Evolutionary conservation across 768 basidiomycete genomes (phyloP), one percentile per base, ranked within the genome.

Genomic region (Boletus sensibilis): DNA sequence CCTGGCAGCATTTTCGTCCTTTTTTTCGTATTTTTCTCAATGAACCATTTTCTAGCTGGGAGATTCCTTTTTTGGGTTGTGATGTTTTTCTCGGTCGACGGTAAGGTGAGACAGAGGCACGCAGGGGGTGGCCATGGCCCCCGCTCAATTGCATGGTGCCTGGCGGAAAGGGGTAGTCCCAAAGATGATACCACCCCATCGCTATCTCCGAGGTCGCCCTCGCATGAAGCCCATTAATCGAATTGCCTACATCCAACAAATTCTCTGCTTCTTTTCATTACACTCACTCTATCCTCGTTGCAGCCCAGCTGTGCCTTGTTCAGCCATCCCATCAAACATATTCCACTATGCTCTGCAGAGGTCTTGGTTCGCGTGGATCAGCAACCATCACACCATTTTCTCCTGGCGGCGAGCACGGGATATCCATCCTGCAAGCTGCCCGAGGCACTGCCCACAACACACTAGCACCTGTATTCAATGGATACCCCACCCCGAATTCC

Each of bases 1-100:
- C 72, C 72, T 72, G 69, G 35, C 29, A 39, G 41, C 60, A 57
- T 65, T 71, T 68, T 64, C 33, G 35, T 50, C 42, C 23, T 1
- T 18, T 49, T 59, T 61, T 20, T 52, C 3, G 5, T 35, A 31
- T 48, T 48, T 56, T 46, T 39, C 50, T 42, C n/a, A n/a, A n/a
- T n/a, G n/a, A n/a, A n/a, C n/a, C n/a, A n/a, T n/a, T 52, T 29
- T 44, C 11, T 21, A 13, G 33, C 7, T 21, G 5, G 20, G 20
- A 14, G 1, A 29, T 53, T 53, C 39, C 53, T 29, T 55, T 55
- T 57, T 16, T 16, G 35, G 29, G 7, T 9, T 27, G n/a, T 18
- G 8, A 11, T 20, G n/a, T 11, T 20, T 20, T 40, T 34, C 34
- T 12, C 33, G 13, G 3, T 23, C 41, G 42, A 43, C 45, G 20